These are phyloP conservation scores for Aspergillus amoenus DNA, from an alignment of 2,329 filamentous ascomycete genomes.

Conservation along the genomic window DNA sequence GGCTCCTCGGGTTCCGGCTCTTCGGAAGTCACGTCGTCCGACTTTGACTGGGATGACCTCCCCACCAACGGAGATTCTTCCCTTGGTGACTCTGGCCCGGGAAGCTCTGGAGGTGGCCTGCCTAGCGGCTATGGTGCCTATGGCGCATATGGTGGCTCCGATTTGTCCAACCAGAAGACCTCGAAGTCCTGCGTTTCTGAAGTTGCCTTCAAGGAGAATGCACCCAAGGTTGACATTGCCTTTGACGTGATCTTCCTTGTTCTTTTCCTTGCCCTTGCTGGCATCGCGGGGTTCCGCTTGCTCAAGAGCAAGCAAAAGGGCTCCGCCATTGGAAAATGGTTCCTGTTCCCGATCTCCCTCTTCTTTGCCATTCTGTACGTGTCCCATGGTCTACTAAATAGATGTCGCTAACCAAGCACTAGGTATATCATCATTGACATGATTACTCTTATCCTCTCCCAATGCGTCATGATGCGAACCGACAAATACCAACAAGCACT, in stretches of 20 bases:
- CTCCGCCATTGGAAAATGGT: slow-evolving; percentile 3
- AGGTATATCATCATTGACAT: slow-evolving; percentile 6
- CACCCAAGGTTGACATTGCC: slow-evolving; percentile 6
- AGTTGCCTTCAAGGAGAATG: slow-evolving; percentile 1
- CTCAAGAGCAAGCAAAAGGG: slow-evolving; percentile 5
- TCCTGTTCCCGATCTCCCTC: slow-evolving; percentile 10
- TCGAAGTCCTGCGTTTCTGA: not conserved
- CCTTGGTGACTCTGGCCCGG: too few species aligned
- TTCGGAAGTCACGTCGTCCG: too few species aligned
- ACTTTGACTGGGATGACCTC: not conserved
- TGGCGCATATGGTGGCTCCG: not conserved
- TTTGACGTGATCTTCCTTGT: slow-evolving; percentile 18
- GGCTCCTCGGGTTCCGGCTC: too few species aligned
- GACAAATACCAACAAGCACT: not conserved
- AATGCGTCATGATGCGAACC: slow-evolving; percentile 8
- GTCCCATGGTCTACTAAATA: too few species aligned
- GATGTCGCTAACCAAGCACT: not conserved
- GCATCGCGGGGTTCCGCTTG: not conserved
- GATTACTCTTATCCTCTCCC: not conserved
- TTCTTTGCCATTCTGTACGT: slow-evolving; percentile 14
- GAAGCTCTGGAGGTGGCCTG: not conserved
- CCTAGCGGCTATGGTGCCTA: not conserved
- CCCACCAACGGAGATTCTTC: not conserved
- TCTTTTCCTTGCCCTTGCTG: slow-evolving; percentile 8
- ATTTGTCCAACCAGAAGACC: not conserved